Percentiles rank a stretch among this genome's conserved stretches.
Evolutionary conservation across 2,329 filamentous ascomycete species (phyloP).

Genomic region (Eutypa lata): DNA sequence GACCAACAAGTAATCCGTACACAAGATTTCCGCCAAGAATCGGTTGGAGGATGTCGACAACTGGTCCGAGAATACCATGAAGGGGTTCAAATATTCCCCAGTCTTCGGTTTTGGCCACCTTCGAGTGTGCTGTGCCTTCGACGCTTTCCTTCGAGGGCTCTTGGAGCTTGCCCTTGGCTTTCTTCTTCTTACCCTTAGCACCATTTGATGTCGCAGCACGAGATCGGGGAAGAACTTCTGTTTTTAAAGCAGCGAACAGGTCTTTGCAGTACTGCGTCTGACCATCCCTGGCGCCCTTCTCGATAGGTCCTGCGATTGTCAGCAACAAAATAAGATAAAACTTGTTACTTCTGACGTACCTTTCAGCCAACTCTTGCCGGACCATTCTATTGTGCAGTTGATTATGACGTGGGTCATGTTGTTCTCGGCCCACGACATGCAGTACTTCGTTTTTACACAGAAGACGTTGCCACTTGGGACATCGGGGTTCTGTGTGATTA

Average conservation of each 20-base stretch:
- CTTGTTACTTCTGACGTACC: slow-evolving; percentile 49
- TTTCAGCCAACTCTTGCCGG: slow-evolving; percentile 96
- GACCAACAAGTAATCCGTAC: slow-evolving; percentile 68
- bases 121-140: slow-evolving; percentile 38
- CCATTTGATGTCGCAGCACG: slow-evolving; percentile 47
- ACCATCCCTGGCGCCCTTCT: slow-evolving; percentile 90
- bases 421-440: slow-evolving; percentile 85
- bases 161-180: slow-evolving; percentile 49
- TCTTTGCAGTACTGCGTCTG: slow-evolving; percentile 81
- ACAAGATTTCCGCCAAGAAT: slow-evolving; percentile 75
- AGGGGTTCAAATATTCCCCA: slow-evolving; percentile 86
- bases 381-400: slow-evolving; percentile 92
- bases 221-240: slow-evolving; percentile 65
- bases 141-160: slow-evolving; percentile 40
- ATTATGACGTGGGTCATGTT: slow-evolving; percentile 83
- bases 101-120: slow-evolving; percentile 38
- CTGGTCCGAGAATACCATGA: slow-evolving; percentile 64
- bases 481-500: slow-evolving; percentile 86
- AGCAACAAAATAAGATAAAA: slow-evolving; percentile 17
- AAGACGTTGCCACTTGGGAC: slow-evolving; percentile 94
- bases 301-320: slow-evolving; percentile 72
- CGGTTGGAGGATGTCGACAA: slow-evolving; percentile 66
- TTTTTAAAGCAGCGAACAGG: slow-evolving; percentile 70
- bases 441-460: slow-evolving; percentile 88
- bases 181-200: slow-evolving; percentile 60